Conservation (phyloP, 129 eudicot species). For the Flaveria sonorensis region DNA sequence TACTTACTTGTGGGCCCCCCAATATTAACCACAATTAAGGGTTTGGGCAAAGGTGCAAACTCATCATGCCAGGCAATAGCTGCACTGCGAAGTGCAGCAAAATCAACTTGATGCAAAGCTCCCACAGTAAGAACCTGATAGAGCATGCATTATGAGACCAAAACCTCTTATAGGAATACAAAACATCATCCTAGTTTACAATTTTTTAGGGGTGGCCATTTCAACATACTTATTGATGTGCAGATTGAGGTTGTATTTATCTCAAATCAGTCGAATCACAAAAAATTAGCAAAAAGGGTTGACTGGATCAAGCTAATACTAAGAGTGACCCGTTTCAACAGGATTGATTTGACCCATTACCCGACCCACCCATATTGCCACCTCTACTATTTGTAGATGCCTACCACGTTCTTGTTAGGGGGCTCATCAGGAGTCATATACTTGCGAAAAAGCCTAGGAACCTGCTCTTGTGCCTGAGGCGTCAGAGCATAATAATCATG, state of each 20-base stretch:
- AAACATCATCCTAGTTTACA: slow-evolving; percentile 1
- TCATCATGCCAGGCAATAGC: slow-evolving; percentile 92
- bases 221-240: not conserved
- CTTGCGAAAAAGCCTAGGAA: slow-evolving; percentile 74
- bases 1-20: slow-evolving; percentile 94
- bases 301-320: not conserved
- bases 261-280: not conserved
- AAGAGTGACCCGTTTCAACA: not conserved
- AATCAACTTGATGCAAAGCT: slow-evolving; percentile 91
- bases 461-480: slow-evolving; percentile 74
- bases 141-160: not conserved
- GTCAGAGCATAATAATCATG: slow-evolving; percentile 93
- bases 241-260: not conserved
- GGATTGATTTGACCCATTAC: not conserved
- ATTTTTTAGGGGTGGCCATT: not conserved
- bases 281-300: not conserved
- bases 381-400: slow-evolving; percentile 25
- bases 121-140: slow-evolving; percentile 89
- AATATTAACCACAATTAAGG: slow-evolving; percentile 83
- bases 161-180: slow-evolving; percentile 3
- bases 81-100: slow-evolving; percentile 79
- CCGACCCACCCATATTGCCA: slow-evolving; percentile 4
- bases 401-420: slow-evolving; percentile 79
- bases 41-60: slow-evolving; percentile 91
- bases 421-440: slow-evolving; percentile 92